Conservation (phyloP, 371 early-diverging fungal genomes). For the Antonospora locustae region DNA sequence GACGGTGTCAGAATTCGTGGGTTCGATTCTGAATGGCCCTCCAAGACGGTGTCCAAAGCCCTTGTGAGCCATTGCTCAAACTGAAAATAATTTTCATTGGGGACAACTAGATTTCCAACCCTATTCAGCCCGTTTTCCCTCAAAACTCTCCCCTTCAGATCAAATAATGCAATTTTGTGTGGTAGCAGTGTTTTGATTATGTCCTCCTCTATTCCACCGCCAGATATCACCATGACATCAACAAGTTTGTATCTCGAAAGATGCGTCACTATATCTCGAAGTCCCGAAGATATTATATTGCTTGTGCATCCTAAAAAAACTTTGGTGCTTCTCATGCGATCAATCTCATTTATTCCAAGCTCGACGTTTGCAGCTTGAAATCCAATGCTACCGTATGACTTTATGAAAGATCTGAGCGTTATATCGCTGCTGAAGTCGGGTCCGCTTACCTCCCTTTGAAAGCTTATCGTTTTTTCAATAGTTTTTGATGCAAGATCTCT, state of each 20-base stretch:
- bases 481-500: too few species aligned
- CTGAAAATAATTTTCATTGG: conserved; percentile 91
- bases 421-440: conserved; percentile 29
- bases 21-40: conserved; percentile 32
- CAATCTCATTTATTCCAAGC: conserved; percentile 50
- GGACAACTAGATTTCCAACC: conserved; percentile 90
- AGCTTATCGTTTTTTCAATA: too few species aligned
- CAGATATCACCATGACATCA: conserved; percentile 79
- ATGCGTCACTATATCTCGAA: conserved; percentile 78
- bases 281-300: conserved; percentile 82
- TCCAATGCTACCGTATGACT: conserved; percentile 45
- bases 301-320: conserved; percentile 62
- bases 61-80: conserved; percentile 93
- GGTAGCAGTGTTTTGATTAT: conserved; percentile 86
- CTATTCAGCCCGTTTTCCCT: conserved; percentile 81
- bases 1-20: conserved; percentile 73
- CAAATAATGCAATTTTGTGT: conserved; percentile 73
- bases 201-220: conserved; percentile 96
- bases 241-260: conserved; percentile 65
- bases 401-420: conserved; percentile 27
- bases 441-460: too few species aligned
- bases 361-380: conserved; percentile 51
- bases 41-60: conserved; percentile 62
- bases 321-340: conserved; percentile 44
- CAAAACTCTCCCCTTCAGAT: conserved; percentile 64